Evolutionary conservation across 768 basidiomycete species (phyloP), one percentile per base, ranked within the genome.

Genomic region (Obba rivulosa): DNA sequence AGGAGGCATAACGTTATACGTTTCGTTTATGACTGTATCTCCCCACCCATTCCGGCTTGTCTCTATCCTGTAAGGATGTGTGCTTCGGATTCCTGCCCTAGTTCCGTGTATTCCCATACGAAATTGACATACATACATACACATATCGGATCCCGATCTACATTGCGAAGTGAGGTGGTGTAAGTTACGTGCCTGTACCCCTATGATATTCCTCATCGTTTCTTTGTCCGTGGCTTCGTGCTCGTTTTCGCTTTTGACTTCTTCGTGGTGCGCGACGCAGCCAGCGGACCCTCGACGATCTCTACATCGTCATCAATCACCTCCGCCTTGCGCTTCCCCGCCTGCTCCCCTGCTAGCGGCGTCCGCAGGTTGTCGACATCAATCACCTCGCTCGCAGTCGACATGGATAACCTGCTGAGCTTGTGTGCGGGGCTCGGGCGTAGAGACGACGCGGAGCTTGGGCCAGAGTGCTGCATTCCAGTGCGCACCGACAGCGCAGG

Each of bases 401-500:
- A 58, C 17, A 51, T 51, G 18, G 57, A 58, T 37, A 58, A 24
- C 49, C 62, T 18, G 74, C 54, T 63, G 68, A 45, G 65, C 57
- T 51, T 64, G 60, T 39, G 66, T 14, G 68, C 67, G 11, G 83
- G 81, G 58, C 81, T 84, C 46, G 70, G 76, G 21, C 74, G 69
- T 28, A 58, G 51, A 3, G 58, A 60, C 9, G 66, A 52, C 8
- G 62, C 54, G 18, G 62, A 63, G 34, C 64, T 65, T 2, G 46
- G 20, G 10, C 43, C 49, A 39, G 38, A 47, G 21, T 40, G 42
- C 8, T 51, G 46, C 17, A 43, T 20, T 13, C 45, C 62, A 11
- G 75, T 74, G 31, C 61, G 69, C n/a, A 73, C 65, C 2, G 83
- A 82, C 0, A 74, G 80, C 34, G 75, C 69, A 2, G 75, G 74